These are phyloP conservation scores for Exophiala lecanii-corni DNA, from an alignment of 2,329 filamentous ascomycete species.

Conservation along the genomic window DNA sequence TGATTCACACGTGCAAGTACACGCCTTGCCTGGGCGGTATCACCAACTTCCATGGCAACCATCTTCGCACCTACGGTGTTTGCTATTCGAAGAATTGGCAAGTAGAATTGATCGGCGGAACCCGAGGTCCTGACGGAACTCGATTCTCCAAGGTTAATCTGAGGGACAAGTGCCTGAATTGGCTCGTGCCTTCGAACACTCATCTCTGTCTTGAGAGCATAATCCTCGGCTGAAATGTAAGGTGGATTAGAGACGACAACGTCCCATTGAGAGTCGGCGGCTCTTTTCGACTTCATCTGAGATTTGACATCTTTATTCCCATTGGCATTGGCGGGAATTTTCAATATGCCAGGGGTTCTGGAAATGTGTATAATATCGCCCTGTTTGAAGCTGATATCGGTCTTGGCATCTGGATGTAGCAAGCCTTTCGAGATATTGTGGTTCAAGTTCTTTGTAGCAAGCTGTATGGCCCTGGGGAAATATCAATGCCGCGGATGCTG, in stretches of 20 bases:
- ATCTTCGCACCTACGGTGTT: constrained; percentile 47
- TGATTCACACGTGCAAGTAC: constrained; percentile 44
- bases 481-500: constrained; percentile 59
- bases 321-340: background rate
- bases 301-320: background rate
- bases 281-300: background rate
- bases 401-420: constrained; percentile 27
- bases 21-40: constrained; percentile 61
- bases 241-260: constrained; percentile 85
- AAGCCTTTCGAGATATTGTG: constrained; percentile 42
- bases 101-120: constrained; percentile 60
- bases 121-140: constrained; percentile 20
- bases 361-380: constrained; percentile 39
- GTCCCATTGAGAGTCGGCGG: constrained; percentile 41
- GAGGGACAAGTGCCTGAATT: constrained; percentile 64
- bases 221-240: constrained; percentile 69
- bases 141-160: constrained; percentile 30
- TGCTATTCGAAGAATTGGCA: constrained; percentile 56
- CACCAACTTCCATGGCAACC: constrained; percentile 67
- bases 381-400: constrained; percentile 43
- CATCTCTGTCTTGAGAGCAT: constrained; percentile 52
- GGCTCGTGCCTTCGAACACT: constrained; percentile 84
- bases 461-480: constrained; percentile 61
- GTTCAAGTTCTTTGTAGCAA: constrained; percentile 62
- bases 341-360: background rate